Evolutionary conservation across 257 asterid species (phyloP), one percentile per base, ranked within the genome.

Genomic region (Vinca minor): DNA sequence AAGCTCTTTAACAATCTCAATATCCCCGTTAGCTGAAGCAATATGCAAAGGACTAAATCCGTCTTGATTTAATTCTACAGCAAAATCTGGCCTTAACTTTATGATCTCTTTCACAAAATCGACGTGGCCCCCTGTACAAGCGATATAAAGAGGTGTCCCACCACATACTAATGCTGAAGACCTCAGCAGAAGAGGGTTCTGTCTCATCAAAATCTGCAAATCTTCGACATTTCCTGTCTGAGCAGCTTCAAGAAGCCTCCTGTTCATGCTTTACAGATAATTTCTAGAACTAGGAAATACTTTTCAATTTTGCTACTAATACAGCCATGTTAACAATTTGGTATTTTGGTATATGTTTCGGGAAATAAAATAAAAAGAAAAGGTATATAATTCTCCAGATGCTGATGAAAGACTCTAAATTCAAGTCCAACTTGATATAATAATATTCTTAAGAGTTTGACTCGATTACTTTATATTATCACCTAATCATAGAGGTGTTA

Each of bases 111-210:
- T 64, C 0, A 67, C 72, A 5, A 73, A 69, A 25, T 57, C 49
- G 17, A 44, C 5, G 38, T 81, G 81, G 2, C 83, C 76, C 0
- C 70, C 77, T 0, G 62, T 34, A 71, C 81, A 71, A 32, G 82
- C 80, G 1, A 74, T 46, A 8, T 77, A 78, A 0, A 77, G n/a
- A 9, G 73, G 83, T 44, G 65, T 63, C 15, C 74, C 75, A n/a
- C 45, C 72, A 4, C 41, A 34, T 31, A 72, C 46, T 31, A 72
- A 35, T 4, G 62, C 41, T 3, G 58, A 46, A 3, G 69, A 25
- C 47, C 18, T 5, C 0, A 74, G 45, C 0, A 69, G 31, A n/a
- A 66, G 57, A 5, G 76, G 78, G 12, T 71, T 59, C 0, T 66
- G 45, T 46, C 38, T 53, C 55, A 44, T 66, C 58, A 73, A 41